Evolutionary conservation across 345 rosid species (phyloP).

Genomic region (Diplotaxis tenuifolia): DNA sequence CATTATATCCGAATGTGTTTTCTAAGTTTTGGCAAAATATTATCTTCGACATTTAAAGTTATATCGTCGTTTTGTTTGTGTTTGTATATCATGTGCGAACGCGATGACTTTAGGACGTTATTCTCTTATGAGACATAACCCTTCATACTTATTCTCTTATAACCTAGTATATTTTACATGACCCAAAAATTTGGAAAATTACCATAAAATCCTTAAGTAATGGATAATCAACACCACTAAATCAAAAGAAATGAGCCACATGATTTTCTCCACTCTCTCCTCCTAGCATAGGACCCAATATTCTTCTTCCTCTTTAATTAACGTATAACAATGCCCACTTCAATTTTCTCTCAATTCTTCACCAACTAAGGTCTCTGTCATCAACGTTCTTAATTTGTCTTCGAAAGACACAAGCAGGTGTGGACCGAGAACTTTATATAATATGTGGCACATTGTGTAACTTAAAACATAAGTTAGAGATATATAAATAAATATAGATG

Average conservation of each 20-base stretch:
- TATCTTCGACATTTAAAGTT: constrained; percentile 25
- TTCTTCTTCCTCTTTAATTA: not conserved
- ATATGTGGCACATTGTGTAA: no score
- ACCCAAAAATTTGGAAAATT: not conserved
- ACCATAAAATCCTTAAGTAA: not conserved
- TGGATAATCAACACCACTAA: not conserved
- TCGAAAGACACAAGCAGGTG: no score
- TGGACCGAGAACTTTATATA: no score
- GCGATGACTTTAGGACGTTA: constrained; percentile 14
- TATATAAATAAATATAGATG: no score
- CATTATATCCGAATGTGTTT: constrained; percentile 23
- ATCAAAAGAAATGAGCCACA: not conserved
- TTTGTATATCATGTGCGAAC: constrained; percentile 26
- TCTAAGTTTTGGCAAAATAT: constrained; percentile 19
- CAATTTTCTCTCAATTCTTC: not conserved
- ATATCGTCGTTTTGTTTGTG: constrained; percentile 28
- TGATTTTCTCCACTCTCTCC: not conserved
- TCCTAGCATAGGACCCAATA: not conserved
- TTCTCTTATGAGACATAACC: not conserved
- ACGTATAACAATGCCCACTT: not conserved
- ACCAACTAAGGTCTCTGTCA: not conserved
- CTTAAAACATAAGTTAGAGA: no score
- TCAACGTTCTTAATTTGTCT: no score
- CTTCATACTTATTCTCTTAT: not conserved
- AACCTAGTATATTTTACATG: not conserved